phyloP scores from a whole-genome alignment of 768 basidiomycete species.

The Psilocybe cubensis region DNA sequence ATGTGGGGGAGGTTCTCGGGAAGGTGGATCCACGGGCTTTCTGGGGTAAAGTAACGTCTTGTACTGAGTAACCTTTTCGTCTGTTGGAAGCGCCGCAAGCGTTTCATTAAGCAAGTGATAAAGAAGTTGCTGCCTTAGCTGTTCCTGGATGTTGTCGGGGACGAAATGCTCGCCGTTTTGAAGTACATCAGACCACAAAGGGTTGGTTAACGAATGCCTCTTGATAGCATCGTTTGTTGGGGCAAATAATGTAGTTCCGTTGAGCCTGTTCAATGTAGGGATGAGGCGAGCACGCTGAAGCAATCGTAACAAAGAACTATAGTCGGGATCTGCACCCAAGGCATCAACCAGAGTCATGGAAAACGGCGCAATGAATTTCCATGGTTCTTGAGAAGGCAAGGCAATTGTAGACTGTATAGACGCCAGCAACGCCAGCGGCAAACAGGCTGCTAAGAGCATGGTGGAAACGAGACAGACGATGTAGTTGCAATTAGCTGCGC shows the following conservation, averaged over 20 bases:
- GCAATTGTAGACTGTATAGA: conserved; percentile 32
- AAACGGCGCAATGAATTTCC: conserved; percentile 22
- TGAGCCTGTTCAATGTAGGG: conserved; percentile 88
- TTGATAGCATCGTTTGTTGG: conserved; percentile 92
- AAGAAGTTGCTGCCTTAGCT: conserved; percentile 88
- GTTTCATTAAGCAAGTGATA: conserved; percentile 93
- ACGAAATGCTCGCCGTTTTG: conserved; percentile 40
- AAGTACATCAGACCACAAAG: conserved; percentile 42
- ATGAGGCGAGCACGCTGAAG: conserved; percentile 87
- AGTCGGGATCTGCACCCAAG: conserved; percentile 77
- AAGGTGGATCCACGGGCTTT: conserved; percentile 57
- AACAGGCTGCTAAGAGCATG: conserved; percentile 25
- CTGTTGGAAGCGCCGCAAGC: conserved; percentile 47
- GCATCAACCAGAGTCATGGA: conserved; percentile 77
- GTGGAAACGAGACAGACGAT: conserved; percentile 16
- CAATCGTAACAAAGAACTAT: conserved; percentile 71
- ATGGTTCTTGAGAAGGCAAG: conserved; percentile 35
- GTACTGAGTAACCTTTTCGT: conserved; percentile 43
- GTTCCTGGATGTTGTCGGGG: conserved; percentile 81
- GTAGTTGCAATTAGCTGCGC: not conserved
- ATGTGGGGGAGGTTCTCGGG: conserved; percentile 67
- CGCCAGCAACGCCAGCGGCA: conserved; percentile 28
- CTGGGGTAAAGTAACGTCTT: conserved; percentile 78
- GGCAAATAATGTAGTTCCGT: conserved; percentile 86
- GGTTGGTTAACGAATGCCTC: conserved; percentile 40